A percentile compares a stretch with the other conserved stretches of the same genome.
phyloP scores from a whole-genome alignment of 1,284 basidiomycete species.

The Irpex sp. region DNA sequence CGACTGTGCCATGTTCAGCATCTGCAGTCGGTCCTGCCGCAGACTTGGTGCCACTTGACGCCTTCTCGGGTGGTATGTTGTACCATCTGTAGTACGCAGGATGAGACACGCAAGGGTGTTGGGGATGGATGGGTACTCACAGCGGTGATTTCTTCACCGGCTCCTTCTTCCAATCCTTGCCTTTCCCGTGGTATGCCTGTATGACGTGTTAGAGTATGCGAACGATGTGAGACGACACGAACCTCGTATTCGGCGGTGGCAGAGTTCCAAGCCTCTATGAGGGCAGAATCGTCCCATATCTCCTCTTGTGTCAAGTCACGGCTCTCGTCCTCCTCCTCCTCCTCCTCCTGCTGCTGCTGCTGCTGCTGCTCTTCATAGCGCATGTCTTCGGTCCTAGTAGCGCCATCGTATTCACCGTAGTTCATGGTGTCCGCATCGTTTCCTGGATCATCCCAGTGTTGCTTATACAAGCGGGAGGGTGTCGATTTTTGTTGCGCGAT shows the following conservation, averaged over 20 bases:
- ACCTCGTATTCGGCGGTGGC: conserved; percentile 77
- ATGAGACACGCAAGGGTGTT: background rate
- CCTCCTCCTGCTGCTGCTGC: conserved; percentile 18
- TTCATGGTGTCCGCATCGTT: conserved; percentile 22
- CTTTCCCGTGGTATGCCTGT: conserved; percentile 64
- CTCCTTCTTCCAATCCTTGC: conserved; percentile 68
- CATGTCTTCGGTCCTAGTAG: too few species aligned
- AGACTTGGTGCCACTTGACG: conserved; percentile 10
- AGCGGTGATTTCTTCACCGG: conserved; percentile 65
- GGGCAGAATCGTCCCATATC: conserved; percentile 80
- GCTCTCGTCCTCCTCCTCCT: conserved; percentile 44
- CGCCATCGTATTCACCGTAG: conserved; percentile 24
- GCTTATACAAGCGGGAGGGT: conserved; percentile 17
- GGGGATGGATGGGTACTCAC: conserved; percentile 37
- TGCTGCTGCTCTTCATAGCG: conserved; percentile 4
- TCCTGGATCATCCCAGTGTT: conserved; percentile 46
- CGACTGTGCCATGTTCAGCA: conserved; percentile 16
- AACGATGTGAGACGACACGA: background rate
- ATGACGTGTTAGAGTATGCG: background rate
- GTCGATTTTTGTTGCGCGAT: conserved; percentile 16
- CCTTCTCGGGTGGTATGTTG: conserved; percentile 48
- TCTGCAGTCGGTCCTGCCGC: conserved; percentile 12
- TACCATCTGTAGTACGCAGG: conserved; percentile 56
- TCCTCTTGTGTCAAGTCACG: conserved; percentile 66
- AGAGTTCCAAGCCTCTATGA: conserved; percentile 78